Conservation (phyloP, 2,329 filamentous ascomycete genomes). For the Cercospora citrullina region DNA sequence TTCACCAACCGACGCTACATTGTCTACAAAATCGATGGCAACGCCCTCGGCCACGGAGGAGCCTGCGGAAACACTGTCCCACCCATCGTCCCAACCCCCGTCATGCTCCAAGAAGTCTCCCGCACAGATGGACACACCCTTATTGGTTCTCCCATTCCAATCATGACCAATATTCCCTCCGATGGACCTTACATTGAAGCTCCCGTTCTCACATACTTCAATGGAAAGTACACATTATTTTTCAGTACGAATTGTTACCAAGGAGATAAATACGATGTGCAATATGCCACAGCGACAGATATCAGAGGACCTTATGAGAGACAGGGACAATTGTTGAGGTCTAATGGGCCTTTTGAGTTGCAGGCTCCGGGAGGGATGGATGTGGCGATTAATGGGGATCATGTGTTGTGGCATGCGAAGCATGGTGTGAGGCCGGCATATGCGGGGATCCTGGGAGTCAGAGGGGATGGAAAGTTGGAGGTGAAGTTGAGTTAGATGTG, state of each 20-base stretch:
- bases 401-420: slow-evolving; percentile 37
- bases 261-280: slow-evolving; percentile 34
- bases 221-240: slow-evolving; percentile 37
- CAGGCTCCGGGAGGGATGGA: slow-evolving; percentile 36
- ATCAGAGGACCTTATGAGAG: slow-evolving; percentile 33
- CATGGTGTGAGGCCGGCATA: slow-evolving; percentile 17
- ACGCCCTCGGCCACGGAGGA: slow-evolving; percentile 34
- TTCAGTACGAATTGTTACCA: slow-evolving; percentile 37
- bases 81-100: slow-evolving; percentile 37
- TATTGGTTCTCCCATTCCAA: slow-evolving; percentile 28
- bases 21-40: slow-evolving; percentile 42
- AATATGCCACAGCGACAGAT: slow-evolving; percentile 31
- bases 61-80: slow-evolving; percentile 38
- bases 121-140: slow-evolving; percentile 35
- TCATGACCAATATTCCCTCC: slow-evolving; percentile 32
- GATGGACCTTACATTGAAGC: slow-evolving; percentile 40
- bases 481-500: background rate
- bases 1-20: slow-evolving; percentile 34
- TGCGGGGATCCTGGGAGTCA: slow-evolving; percentile 17
- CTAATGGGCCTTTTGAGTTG: slow-evolving; percentile 29
- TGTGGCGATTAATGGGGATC: slow-evolving; percentile 36
- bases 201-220: slow-evolving; percentile 26
- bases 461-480: slow-evolving; percentile 14
- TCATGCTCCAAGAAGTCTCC: slow-evolving; percentile 37
- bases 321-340: slow-evolving; percentile 31